Base-by-base conservation (phyloP, 192 early-diverging fungal genomes). In the Mortierella hygrophila region DNA sequence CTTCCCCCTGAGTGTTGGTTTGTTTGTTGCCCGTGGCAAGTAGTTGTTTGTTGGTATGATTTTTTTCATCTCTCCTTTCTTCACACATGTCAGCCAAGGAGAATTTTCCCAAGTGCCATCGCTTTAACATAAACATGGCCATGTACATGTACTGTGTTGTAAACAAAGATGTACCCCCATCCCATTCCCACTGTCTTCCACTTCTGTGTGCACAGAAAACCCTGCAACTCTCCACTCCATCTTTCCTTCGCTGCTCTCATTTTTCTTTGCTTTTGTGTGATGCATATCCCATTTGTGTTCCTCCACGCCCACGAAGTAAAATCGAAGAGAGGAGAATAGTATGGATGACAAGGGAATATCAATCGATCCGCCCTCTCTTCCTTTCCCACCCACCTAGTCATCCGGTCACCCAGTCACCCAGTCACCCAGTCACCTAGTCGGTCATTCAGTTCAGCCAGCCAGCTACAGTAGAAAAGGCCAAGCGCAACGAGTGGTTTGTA, bases 71-170 rank as follows among this genome's bases (percentile, higher is more conserved):
- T 41, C 26, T 16, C 11, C 18, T 16, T 32, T 35, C 26, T 42
- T 44, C 32, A 69, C 76, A 77, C 63, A 65, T 77, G 76, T 68
- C 73, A 57, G 32, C 52, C 32, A 72, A 73, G 69, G 69, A 70
- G 69, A 70, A 70, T 70, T 35, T 70, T 38, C 35, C 69, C 23
- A 52, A 52, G 18, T 26, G 2, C 9, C 55, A 57, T 23, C 20
- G 20, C 55, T 57, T 3, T 60, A 60, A 60, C 18, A 52, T 20
- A 52, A 52, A 18, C 5, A 52, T 52, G 20, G 49, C 55, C 55
- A n/a, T 60, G 55, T 23, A 7, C n/a, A 60, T 60, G 55, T 40
- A 40, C 38, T 40, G 38, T 40, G 6, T 3, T 40, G 38, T 18
- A 60, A 52, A 1, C 55, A 60, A 23, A 10, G 55, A 26, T 60